phyloP scores from a whole-genome alignment of 75 land plant genomes.

The Selaginella moellendorffii region DNA sequence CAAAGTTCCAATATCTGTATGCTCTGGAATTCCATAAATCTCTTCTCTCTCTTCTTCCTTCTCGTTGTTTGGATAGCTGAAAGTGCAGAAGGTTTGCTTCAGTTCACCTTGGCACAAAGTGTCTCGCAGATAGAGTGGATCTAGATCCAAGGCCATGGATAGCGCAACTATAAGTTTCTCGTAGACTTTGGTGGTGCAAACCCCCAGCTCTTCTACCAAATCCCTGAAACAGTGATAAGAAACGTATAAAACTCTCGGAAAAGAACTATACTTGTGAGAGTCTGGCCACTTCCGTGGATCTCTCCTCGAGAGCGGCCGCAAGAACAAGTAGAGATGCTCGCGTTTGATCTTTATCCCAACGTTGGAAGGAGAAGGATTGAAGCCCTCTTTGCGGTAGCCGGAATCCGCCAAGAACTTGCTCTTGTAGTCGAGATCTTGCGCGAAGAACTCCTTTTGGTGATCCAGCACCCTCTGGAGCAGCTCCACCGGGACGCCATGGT shows the following conservation, averaged over 20 bases:
- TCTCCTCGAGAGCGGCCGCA: not conserved
- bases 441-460: not conserved
- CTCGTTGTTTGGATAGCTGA: not conserved
- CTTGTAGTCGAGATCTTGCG: not conserved
- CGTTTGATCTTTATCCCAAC: not conserved
- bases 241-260: not conserved
- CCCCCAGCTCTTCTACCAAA: not conserved
- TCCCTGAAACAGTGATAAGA: not conserved
- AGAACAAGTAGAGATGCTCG: not conserved
- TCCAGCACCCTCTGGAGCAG: not conserved
- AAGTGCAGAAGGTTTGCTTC: not conserved
- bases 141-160: not conserved
- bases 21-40: not conserved
- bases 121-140: not conserved
- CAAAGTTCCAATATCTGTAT: not conserved
- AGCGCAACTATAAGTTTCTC: not conserved
- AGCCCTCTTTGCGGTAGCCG: not conserved
- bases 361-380: not conserved
- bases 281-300: not conserved
- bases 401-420: not conserved
- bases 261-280: not conserved
- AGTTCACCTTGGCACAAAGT: not conserved
- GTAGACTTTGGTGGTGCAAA: not conserved
- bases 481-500: not conserved
- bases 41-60: not conserved